Percentiles rank a stretch among this genome's conserved stretches.
Conservation (phyloP, 2,329 filamentous ascomycete genomes). For the Huntiella bhutanensis region DNA sequence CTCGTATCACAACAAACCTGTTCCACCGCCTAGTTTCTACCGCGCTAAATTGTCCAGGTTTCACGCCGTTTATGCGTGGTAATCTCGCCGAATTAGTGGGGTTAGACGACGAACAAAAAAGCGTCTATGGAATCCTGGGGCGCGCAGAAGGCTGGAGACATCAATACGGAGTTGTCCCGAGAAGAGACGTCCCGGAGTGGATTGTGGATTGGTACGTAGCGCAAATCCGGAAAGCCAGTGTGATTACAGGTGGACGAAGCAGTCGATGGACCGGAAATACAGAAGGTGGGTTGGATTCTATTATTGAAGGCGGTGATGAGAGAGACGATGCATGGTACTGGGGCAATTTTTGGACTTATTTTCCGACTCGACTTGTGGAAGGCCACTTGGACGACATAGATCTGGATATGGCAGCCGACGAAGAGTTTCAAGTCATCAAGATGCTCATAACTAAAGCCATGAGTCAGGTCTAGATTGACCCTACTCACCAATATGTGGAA, state of each 20-base stretch:
- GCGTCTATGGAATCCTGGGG: conserved; percentile 27
- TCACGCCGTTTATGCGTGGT: conserved; percentile 42
- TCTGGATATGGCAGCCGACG: neutral
- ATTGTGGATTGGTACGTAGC: conserved; percentile 20
- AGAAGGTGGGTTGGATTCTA: too few species aligned
- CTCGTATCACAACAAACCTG: conserved; percentile 33
- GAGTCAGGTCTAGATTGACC: too few species aligned
- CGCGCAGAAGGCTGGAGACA: conserved; percentile 31
- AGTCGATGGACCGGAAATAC: too few species aligned
- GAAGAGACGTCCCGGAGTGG: conserved; percentile 29
- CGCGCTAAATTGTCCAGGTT: conserved; percentile 39
- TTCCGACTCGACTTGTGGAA: neutral
- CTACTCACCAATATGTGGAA: too few species aligned
- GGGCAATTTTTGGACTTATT: conserved; percentile 9
- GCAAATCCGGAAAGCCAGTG: neutral
- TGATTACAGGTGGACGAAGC: too few species aligned
- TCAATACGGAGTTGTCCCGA: conserved; percentile 31
- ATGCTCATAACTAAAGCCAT: too few species aligned
- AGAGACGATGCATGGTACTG: conserved; percentile 4
- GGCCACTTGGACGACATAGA: neutral
- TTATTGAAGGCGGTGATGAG: neutral
- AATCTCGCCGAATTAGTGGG: conserved; percentile 29
- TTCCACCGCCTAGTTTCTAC: conserved; percentile 32
- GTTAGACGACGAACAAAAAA: conserved; percentile 20
- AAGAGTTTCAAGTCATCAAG: neutral